phyloP scores from a whole-genome alignment of 1,284 basidiomycete species.

The Farysia itapuensis region DNA sequence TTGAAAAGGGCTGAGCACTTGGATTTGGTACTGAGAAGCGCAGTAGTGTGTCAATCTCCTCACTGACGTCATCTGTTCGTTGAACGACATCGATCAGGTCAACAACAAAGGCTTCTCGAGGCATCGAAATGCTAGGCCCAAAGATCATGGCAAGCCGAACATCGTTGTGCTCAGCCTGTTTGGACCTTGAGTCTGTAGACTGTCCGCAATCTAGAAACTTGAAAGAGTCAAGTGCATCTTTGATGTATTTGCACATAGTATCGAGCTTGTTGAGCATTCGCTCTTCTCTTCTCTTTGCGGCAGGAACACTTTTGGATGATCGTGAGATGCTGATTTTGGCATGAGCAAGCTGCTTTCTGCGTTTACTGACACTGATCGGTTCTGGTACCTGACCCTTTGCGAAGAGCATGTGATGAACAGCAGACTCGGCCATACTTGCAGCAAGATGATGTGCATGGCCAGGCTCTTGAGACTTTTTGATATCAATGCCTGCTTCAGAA shows the following conservation, averaged over 20 bases:
- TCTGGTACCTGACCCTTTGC: conserved; percentile 35
- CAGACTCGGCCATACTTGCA: conserved; percentile 15
- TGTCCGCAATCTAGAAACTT: conserved; percentile 10
- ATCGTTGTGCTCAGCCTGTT: not conserved
- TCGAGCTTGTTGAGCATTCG: conserved; percentile 17
- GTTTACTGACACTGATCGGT: conserved; percentile 18
- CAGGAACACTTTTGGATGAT: not conserved
- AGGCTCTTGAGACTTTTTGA: conserved; percentile 19
- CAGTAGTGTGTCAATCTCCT: not conserved
- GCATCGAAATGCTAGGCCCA: conserved; percentile 22
- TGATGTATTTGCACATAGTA: conserved; percentile 7
- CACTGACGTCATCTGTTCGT: not conserved
- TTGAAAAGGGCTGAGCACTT: too few relatives aligned
- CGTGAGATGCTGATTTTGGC: not conserved
- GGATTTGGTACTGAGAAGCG: too few relatives aligned
- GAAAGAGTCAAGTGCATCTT: conserved; percentile 3
- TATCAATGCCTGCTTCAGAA: too few relatives aligned
- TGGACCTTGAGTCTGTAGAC: conserved; percentile 8
- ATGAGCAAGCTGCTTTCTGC: not conserved
- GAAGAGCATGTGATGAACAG: conserved; percentile 37
- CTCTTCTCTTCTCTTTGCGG: conserved; percentile 5
- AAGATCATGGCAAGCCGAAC: conserved; percentile 17
- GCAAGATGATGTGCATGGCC: conserved; percentile 32
- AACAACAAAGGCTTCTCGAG: conserved; percentile 17
- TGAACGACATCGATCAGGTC: conserved; percentile 2